Evolutionary conservation across 1,284 basidiomycete genomes (phyloP).

Genomic region (Ganoderma resinaceum): DNA sequence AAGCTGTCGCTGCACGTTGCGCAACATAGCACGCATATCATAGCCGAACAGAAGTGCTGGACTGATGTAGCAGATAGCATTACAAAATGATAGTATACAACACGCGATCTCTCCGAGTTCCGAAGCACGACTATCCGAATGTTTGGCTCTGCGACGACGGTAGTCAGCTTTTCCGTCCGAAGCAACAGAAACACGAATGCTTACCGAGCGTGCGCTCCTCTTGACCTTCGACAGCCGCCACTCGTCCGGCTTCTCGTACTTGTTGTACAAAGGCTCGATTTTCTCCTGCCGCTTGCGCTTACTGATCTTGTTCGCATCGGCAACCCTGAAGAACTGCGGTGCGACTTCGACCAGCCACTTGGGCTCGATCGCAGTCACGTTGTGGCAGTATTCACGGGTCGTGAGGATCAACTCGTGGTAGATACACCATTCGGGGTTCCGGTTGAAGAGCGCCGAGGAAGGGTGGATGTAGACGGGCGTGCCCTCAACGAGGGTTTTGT

Average conservation of each 20-base stretch:
- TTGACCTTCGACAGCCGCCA: conserved; percentile 91
- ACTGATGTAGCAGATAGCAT: conserved; percentile 23
- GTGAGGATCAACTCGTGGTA: conserved; percentile 82
- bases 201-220: conserved; percentile 82
- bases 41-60: conserved; percentile 3
- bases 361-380: conserved; percentile 95
- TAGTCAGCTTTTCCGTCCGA: conserved; percentile 25
- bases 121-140: conserved; percentile 60
- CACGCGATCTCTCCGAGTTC: conserved; percentile 16
- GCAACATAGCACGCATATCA: conserved; percentile 8
- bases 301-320: conserved; percentile 95
- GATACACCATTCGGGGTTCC: conserved; percentile 83
- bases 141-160: conserved; percentile 70
- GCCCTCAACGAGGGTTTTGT: conserved; percentile 97
- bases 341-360: conserved; percentile 99
- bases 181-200: conserved; percentile 38
- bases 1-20: conserved; percentile 6
- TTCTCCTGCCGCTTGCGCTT: conserved; percentile 98
- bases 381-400: conserved; percentile 93
- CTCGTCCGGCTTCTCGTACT: conserved; percentile 90
- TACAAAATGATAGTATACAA: conserved; percentile 29
- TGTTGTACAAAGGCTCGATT: conserved; percentile 92
- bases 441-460: conserved; percentile 96
- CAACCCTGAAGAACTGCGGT: conserved; percentile 97
- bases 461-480: conserved; percentile 99